Conservation (phyloP, 768 basidiomycete genomes). For the Filobasidium wieringae region DNA sequence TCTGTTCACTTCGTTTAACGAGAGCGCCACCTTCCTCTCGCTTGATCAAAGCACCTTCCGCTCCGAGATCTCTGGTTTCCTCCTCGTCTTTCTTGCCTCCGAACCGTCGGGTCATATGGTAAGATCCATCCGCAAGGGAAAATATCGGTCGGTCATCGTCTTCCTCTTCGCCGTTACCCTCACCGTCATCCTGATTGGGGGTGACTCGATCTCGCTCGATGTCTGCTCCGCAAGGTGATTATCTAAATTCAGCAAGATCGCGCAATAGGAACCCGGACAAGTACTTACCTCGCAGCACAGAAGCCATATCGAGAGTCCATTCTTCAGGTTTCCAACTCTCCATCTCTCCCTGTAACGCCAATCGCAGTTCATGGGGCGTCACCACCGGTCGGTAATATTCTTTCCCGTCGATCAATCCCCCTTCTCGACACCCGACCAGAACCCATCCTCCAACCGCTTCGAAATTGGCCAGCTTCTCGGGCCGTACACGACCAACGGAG, state of each 20-base stretch:
- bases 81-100: conserved; percentile 1
- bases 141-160: conserved; percentile 68
- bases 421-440: conserved; percentile 87
- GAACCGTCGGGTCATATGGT: conserved; percentile 46
- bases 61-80: conserved; percentile 1
- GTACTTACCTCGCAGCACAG: conserved; percentile 31
- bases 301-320: conserved; percentile 68
- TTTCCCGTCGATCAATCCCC: conserved; percentile 57
- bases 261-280: not conserved
- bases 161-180: conserved; percentile 33
- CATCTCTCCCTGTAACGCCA: conserved; percentile 70
- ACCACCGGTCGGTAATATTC: conserved; percentile 85
- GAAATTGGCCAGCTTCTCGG: conserved; percentile 89
- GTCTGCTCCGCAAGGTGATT: not conserved
- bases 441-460: conserved; percentile 93
- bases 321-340: conserved; percentile 40
- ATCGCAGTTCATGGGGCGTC: conserved; percentile 79
- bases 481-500: conserved; percentile 86
- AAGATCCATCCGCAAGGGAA: conserved; percentile 74
- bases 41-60: conserved; percentile 7
- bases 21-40: not conserved
- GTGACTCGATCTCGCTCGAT: conserved; percentile 5
- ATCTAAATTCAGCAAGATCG: not conserved
- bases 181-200: conserved; percentile 14
- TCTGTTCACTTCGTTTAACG: conserved; percentile 37